These are phyloP conservation scores for Phytopythium cucurbitacearum DNA, from an alignment of 352 stramenopile genomes.

Conservation along the genomic window DNA sequence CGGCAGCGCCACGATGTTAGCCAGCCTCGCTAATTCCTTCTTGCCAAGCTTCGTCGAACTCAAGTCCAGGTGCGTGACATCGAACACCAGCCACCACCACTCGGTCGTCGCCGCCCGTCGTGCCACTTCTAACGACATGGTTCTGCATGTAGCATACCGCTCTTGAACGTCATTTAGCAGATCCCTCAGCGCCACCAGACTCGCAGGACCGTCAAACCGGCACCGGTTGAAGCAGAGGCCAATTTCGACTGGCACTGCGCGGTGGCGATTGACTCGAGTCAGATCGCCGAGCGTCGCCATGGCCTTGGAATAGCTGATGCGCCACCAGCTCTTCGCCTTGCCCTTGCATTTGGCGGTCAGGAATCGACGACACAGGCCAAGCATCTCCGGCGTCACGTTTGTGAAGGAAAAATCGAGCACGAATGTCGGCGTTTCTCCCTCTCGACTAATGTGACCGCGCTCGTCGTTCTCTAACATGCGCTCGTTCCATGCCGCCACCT, in stretches of 20 bases:
- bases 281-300: conserved; percentile 15
- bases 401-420: conserved; percentile 29
- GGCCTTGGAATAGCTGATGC: conserved; percentile 18
- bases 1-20: conserved; percentile 9
- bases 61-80: conserved; percentile 13
- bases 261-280: not conserved
- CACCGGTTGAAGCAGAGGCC: conserved; percentile 25
- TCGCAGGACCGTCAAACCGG: not conserved
- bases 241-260: conserved; percentile 13
- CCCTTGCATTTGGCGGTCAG: conserved; percentile 16
- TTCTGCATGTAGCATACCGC: not conserved
- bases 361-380: conserved; percentile 19
- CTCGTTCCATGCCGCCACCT: not conserved
- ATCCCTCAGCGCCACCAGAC: conserved; percentile 1
- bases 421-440: conserved; percentile 25
- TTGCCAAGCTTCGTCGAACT: conserved; percentile 9
- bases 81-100: conserved; percentile 11
- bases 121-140: not conserved
- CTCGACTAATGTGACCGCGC: not conserved
- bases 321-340: conserved; percentile 10
- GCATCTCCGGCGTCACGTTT: conserved; percentile 20
- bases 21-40: conserved; percentile 10
- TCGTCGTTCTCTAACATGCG: not conserved
- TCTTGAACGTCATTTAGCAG: not conserved
- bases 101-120: not conserved